A percentile compares a stretch with the other conserved stretches of the same genome.
Evolutionary conservation across 139 green algal species (phyloP).

Genomic region (Chlamydomonas sphaeroides): DNA sequence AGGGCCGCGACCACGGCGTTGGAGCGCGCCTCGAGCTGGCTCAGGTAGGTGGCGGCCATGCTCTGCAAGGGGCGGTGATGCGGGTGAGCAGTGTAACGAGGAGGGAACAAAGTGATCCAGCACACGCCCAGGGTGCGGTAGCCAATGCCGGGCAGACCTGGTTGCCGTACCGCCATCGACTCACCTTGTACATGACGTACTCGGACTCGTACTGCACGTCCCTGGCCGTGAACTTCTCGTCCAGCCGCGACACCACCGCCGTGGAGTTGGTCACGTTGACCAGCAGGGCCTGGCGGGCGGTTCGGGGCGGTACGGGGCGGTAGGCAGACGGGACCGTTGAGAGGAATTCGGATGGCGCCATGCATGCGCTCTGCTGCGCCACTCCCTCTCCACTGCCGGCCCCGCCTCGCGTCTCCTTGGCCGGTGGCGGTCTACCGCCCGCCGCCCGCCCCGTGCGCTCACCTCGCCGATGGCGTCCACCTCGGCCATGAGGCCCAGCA

Average conservation of each 20-base stretch:
- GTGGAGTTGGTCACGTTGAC: slow-evolving; percentile 12
- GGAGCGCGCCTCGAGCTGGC: not conserved
- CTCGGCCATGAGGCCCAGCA: slow-evolving; percentile 6
- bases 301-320: too few relatives aligned
- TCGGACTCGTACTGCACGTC: not conserved
- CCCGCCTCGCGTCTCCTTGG: too few relatives aligned
- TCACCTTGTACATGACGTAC: slow-evolving; percentile 22
- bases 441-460: not conserved
- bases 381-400: not conserved
- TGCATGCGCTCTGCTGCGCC: too few relatives aligned
- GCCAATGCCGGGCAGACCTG: too few relatives aligned
- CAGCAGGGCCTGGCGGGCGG: not conserved
- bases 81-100: not conserved
- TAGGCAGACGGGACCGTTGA: not conserved
- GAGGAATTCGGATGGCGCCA: not conserved
- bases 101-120: too few relatives aligned
- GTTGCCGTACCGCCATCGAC: too few relatives aligned
- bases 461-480: slow-evolving; percentile 1
- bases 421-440: too few relatives aligned
- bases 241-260: not conserved
- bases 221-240: slow-evolving; percentile 15
- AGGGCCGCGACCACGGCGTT: not conserved
- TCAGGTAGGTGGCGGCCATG: not conserved
- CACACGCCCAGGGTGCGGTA: too few relatives aligned
- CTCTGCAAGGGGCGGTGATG: not conserved